Base-by-base conservation (phyloP, 2,329 filamentous ascomycete species). In the Elsinoe batatas region DNA sequence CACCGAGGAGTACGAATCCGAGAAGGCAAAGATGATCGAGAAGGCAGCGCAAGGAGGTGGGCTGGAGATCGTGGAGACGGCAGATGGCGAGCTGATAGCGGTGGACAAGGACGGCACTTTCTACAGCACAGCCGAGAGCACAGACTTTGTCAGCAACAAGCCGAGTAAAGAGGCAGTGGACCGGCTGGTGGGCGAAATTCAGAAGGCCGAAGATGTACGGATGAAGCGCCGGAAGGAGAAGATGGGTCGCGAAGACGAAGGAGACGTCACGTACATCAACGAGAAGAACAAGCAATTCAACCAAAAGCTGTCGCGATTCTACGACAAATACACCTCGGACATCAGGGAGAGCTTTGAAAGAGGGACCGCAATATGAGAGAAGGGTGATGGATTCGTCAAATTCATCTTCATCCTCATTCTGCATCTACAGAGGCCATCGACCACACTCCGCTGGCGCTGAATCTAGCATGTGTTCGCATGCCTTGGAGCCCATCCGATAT, bases 201-300 rank as follows among this genome's bases (percentile, higher is more conserved):
- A 83, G 67, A 91, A 91, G 74, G 89, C 91, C 1, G 93, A 98
- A 72, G 90, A 94, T 64, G 79, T 83, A 53, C 79, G 90, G 53
- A 68, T 95, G 66, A 94, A 91, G 79, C 94, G 94, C 76, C 79
- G 90, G 64, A 84, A 81, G 68, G 88, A 94, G 61, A 79, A 90
- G 54, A 81, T 84, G 68, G 71, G 74, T 38, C 85, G 84, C 60
- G 89, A 91, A 57, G 90, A 95, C 60, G 87, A 91, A 47, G 85
- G 83, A 26, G 93, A 98, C 71, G 87, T 97, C 64, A 97, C 91
- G 6, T 97, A 95, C 73, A 98, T 98, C 80, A 98, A 98, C 74
- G 90, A 96, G 74, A 96, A 98, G 85, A 98, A 98, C 79, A 97
- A 97, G 79, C 58, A 96, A 78, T 98, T 98, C 77, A 98, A 98